A percentile compares a stretch with the other conserved stretches of the same genome.
Conservation (phyloP, 2,329 filamentous ascomycete genomes). For the Pyrenophora tritici-repentis region DNA sequence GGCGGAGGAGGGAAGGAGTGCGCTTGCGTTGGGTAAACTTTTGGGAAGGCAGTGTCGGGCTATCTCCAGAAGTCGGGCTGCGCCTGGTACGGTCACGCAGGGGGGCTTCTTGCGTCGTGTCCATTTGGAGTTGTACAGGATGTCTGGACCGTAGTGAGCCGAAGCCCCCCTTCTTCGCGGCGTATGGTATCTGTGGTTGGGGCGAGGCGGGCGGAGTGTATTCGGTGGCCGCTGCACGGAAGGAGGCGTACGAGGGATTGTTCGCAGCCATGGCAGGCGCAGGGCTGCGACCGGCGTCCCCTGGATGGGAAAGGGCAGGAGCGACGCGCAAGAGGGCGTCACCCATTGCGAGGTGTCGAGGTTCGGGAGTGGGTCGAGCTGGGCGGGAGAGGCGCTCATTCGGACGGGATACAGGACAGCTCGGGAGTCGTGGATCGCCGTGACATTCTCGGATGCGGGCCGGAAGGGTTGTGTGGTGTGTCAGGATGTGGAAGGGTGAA, state of each 20-base stretch:
- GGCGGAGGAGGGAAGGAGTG: slow-evolving; percentile 49
- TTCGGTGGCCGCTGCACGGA: slow-evolving; percentile 30
- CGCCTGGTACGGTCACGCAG: slow-evolving; percentile 36
- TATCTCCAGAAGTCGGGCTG: slow-evolving; percentile 37
- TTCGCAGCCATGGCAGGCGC: slow-evolving; percentile 19
- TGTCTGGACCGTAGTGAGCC: slow-evolving; percentile 28
- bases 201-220: slow-evolving; percentile 45
- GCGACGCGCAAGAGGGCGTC: slow-evolving; percentile 31
- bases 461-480: background rate
- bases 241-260: slow-evolving; percentile 30
- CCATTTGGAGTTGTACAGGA: slow-evolving; percentile 39
- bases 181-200: slow-evolving; percentile 24
- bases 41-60: slow-evolving; percentile 46
- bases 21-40: slow-evolving; percentile 50
- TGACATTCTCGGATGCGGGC: slow-evolving; percentile 33
- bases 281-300: slow-evolving; percentile 10
- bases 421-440: slow-evolving; percentile 26
- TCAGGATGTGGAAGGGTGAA: background rate
- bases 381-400: slow-evolving; percentile 32
- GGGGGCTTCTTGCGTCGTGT: slow-evolving; percentile 23
- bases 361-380: slow-evolving; percentile 9
- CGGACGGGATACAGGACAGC: slow-evolving; percentile 29
- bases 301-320: slow-evolving; percentile 14
- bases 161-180: slow-evolving; percentile 29
- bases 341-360: slow-evolving; percentile 33